These are phyloP conservation scores for Venturia nashicola DNA, from an alignment of 2,329 filamentous ascomycete genomes.

Conservation along the genomic window DNA sequence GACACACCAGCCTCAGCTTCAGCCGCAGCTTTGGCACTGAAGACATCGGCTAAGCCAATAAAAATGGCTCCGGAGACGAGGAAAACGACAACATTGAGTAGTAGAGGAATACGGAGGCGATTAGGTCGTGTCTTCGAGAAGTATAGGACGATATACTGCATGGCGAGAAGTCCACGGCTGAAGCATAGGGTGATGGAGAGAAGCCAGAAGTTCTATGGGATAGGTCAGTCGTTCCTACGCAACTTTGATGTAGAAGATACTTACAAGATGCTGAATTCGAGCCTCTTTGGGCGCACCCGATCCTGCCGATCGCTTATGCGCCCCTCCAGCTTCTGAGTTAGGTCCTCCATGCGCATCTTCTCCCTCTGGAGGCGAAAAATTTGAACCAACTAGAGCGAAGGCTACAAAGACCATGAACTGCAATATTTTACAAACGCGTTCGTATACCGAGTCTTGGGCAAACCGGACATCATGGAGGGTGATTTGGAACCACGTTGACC, in stretches of 20 bases:
- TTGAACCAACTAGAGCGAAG: conserved; percentile 23
- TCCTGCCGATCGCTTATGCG: not conserved
- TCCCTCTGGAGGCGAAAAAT: conserved; percentile 20
- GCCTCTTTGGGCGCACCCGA: not conserved
- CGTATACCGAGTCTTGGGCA: conserved; percentile 24
- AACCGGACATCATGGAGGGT: conserved; percentile 28
- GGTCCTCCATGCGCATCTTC: not conserved
- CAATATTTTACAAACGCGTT: conserved; percentile 23
- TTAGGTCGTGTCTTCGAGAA: not conserved
- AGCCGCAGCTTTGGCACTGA: not conserved
- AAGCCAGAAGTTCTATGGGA: not conserved
- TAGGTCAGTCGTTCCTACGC: not conserved
- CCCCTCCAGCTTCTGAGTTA: too few relatives aligned
- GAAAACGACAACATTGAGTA: not conserved
- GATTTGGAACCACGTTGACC: conserved; percentile 27
- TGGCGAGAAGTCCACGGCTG: not conserved
- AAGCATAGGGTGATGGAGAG: not conserved
- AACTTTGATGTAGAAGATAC: not conserved
- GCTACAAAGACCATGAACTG: conserved; percentile 27
- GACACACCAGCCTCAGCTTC: not conserved
- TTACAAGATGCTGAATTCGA: not conserved
- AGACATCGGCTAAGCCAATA: not conserved
- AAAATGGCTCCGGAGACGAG: not conserved
- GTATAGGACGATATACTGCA: not conserved
- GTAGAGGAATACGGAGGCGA: not conserved